Evolutionary conservation across 2,329 filamentous ascomycete species (phyloP).

Genomic region (Xylariaceae sp.): DNA sequence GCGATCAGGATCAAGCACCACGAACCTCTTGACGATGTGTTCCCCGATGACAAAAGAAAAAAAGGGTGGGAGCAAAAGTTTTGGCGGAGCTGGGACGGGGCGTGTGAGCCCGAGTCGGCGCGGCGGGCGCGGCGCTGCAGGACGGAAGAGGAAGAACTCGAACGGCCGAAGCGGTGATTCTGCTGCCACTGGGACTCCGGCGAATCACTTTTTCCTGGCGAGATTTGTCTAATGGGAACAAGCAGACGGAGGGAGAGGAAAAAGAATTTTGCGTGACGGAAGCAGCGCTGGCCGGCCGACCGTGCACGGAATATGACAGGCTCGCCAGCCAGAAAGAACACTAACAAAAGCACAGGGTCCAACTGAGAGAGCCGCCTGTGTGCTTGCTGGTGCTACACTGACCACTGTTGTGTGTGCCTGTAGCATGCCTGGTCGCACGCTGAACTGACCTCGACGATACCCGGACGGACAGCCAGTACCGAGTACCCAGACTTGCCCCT

Average conservation of each 20-base stretch:
- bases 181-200: slow-evolving; percentile 12
- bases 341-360: too few relatives aligned
- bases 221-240: slow-evolving; percentile 9
- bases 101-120: slow-evolving; percentile 14
- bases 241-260: slow-evolving; percentile 21
- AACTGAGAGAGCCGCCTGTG: too few relatives aligned
- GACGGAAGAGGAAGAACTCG: slow-evolving; percentile 24
- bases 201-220: slow-evolving; percentile 23
- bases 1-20: slow-evolving; percentile 5
- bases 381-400: too few relatives aligned
- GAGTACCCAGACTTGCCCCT: too few relatives aligned
- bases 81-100: slow-evolving; percentile 3
- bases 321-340: too few relatives aligned
- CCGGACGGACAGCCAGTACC: too few relatives aligned
- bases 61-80: neutral
- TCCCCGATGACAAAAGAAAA: slow-evolving; percentile 4
- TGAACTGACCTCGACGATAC: too few relatives aligned
- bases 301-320: too few relatives aligned
- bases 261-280: slow-evolving; percentile 28
- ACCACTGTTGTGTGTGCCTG: too few relatives aligned
- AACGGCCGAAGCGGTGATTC: slow-evolving; percentile 12
- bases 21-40: slow-evolving; percentile 17
- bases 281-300: neutral
- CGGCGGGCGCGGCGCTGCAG: neutral
- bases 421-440: too few relatives aligned